A percentile compares a stretch with the other conserved stretches of the same genome.
phyloP scores from a whole-genome alignment of 352 stramenopile species.

The Phytophthora constricta region DNA sequence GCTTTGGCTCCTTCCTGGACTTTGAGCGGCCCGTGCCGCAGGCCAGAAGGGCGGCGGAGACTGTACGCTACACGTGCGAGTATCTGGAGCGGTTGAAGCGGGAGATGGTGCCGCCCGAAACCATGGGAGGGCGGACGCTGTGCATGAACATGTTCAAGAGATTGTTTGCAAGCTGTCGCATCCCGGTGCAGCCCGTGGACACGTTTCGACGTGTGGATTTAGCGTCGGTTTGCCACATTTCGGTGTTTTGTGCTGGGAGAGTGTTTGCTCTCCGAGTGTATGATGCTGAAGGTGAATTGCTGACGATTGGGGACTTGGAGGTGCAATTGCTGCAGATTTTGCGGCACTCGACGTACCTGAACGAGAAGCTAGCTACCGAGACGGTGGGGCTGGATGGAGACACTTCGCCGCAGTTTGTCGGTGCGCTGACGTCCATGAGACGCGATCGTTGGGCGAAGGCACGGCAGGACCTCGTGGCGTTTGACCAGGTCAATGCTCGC shows the following conservation, averaged over 20 bases:
- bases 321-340: slow-evolving; percentile 64
- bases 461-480: slow-evolving; percentile 67
- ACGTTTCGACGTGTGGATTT: slow-evolving; percentile 54
- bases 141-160: slow-evolving; percentile 91
- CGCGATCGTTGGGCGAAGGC: slow-evolving; percentile 89
- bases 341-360: slow-evolving; percentile 52
- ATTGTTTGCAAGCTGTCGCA: slow-evolving; percentile 91
- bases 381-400: slow-evolving; percentile 27
- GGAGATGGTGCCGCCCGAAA: slow-evolving; percentile 86
- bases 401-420: slow-evolving; percentile 56
- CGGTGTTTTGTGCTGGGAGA: slow-evolving; percentile 60
- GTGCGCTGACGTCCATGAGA: slow-evolving; percentile 88
- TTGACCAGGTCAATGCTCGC: slow-evolving; percentile 55
- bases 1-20: slow-evolving; percentile 94
- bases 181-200: slow-evolving; percentile 69
- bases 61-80: slow-evolving; percentile 74
- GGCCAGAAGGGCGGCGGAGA: slow-evolving; percentile 63
- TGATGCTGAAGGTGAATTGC: slow-evolving; percentile 47
- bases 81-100: slow-evolving; percentile 89
- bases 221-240: slow-evolving; percentile 45
- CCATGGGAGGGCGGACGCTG: slow-evolving; percentile 85
- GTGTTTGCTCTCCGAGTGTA: slow-evolving; percentile 61
- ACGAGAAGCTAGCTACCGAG: slow-evolving; percentile 29
- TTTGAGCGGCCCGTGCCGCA: slow-evolving; percentile 72
- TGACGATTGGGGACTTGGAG: slow-evolving; percentile 74